phyloP scores from a whole-genome alignment of 2,329 filamentous ascomycete species.

The Ophiocordyceps robertsii region DNA sequence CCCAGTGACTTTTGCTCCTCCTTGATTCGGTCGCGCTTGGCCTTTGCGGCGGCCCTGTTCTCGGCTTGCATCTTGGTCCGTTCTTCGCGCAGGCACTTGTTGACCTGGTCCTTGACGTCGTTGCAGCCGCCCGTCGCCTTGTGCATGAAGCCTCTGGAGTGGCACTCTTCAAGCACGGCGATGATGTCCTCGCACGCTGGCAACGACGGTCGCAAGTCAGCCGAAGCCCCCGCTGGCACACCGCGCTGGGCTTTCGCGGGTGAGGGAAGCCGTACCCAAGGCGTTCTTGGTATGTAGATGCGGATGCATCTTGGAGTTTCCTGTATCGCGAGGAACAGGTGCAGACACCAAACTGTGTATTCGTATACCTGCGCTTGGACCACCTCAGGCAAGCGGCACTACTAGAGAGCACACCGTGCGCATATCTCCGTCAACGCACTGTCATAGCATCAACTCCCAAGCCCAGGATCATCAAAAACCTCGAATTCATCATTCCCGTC shows the following conservation, averaged over 20 bases:
- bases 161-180: conserved; percentile 87
- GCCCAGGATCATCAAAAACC: background rate
- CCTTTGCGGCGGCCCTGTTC: conserved; percentile 57
- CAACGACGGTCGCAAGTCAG: conserved; percentile 9
- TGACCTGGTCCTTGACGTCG: conserved; percentile 69
- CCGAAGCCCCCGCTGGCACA: background rate
- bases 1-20: conserved; percentile 47
- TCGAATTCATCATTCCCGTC: background rate
- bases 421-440: background rate
- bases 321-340: no score
- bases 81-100: conserved; percentile 70
- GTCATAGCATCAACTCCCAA: background rate
- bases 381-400: background rate
- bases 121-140: conserved; percentile 89
- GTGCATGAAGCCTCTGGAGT: conserved; percentile 81
- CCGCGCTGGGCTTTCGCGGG: background rate
- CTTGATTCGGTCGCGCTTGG: conserved; percentile 60
- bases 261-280: conserved; percentile 42
- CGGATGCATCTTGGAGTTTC: conserved; percentile 63
- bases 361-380: no score
- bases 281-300: conserved; percentile 92
- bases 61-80: conserved; percentile 62
- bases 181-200: conserved; percentile 91
- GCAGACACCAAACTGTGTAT: no score
- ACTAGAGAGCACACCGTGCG: background rate